phyloP scores from a whole-genome alignment of 306 rosid genomes.

The cucumber (Cucumis sativus) region Cucumber_9930_V3 NC_026658.2:431001-431500 shows the following conservation, averaged over 20 bases:
- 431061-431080: neutral
- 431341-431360: too few relatives aligned
- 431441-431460: too few relatives aligned
- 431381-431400: too few relatives aligned
- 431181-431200: neutral
- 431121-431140: neutral
- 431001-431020: neutral
- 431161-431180: neutral
- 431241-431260: neutral
- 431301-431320: too few relatives aligned
- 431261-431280: neutral
- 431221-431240: neutral
- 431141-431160: neutral
- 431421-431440: too few relatives aligned
- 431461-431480: too few relatives aligned
- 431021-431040: neutral
- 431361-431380: too few relatives aligned
- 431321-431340: too few relatives aligned
- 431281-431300: neutral
- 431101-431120: neutral
- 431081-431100: neutral
- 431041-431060: neutral
- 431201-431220: neutral
- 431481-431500: too few relatives aligned
- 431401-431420: too few relatives aligned